Evolutionary conservation across 805 yeast genomes (phyloP).

Genomic region (Metschnikowia reukaufii): DNA sequence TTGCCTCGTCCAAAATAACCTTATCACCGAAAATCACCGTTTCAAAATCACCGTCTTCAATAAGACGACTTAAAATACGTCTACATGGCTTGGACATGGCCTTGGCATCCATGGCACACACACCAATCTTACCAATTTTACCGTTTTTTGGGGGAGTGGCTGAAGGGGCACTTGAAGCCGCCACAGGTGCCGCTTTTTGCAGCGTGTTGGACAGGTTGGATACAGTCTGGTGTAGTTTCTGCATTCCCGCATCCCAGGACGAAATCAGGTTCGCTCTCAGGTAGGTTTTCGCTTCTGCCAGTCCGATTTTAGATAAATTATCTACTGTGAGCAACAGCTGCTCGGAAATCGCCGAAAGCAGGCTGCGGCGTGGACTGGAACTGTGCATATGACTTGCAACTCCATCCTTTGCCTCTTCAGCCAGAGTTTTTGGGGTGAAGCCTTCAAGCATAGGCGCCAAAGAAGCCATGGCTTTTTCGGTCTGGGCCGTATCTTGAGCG

Average conservation of each 20-base stretch:
- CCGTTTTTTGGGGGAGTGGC: constrained; percentile 38
- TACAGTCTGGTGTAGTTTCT: constrained; percentile 35
- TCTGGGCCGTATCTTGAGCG: constrained; percentile 19
- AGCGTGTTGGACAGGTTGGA: constrained; percentile 37
- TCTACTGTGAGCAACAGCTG: constrained; percentile 18
- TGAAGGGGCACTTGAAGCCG: constrained; percentile 38
- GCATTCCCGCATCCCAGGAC: constrained; percentile 21
- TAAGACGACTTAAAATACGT: constrained; percentile 80
- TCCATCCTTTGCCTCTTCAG: constrained; percentile 33
- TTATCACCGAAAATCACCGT: constrained; percentile 97
- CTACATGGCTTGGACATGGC: constrained; percentile 95
- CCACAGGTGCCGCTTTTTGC: constrained; percentile 28
- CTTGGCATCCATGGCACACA: constrained; percentile 98
- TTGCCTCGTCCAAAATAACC: constrained; percentile 87
- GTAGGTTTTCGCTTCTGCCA: constrained; percentile 16
- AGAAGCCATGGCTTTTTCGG: constrained; percentile 67
- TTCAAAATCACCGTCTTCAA: constrained; percentile 93
- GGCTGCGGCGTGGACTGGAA: constrained; percentile 18
- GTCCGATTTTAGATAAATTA: constrained; percentile 21
- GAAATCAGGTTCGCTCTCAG: constrained; percentile 26
- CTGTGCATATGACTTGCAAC: constrained; percentile 17
- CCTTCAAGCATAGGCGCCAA: constrained; percentile 77
- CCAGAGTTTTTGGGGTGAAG: constrained; percentile 69
- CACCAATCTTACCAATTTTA: constrained; percentile 90
- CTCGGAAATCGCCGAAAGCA: constrained; percentile 21